A percentile compares a stretch with the other conserved stretches of the same genome.
Conservation (phyloP, 768 basidiomycete genomes). For the Boletus vinaceobasis region DNA sequence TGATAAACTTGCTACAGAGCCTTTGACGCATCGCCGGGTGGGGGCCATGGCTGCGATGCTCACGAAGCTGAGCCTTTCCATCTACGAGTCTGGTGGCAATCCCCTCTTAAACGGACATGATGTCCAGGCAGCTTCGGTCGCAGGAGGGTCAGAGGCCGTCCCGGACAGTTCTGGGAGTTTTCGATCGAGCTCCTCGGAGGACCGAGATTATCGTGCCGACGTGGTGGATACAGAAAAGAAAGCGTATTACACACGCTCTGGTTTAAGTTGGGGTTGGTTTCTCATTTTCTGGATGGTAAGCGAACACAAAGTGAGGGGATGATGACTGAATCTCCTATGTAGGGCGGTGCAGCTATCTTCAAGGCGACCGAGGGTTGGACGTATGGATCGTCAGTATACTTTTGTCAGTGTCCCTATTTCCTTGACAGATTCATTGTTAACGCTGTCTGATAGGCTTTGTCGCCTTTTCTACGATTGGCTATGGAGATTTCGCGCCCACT, state of each 20-base stretch:
- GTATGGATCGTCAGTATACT: constrained; percentile 64
- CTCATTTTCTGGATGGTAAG: constrained; percentile 75
- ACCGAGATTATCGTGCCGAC: constrained; percentile 16
- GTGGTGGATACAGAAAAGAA: constrained; percentile 43
- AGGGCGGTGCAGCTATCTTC: constrained; percentile 72
- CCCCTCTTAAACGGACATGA: neutral
- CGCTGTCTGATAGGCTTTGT: constrained; percentile 50
- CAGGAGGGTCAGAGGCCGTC: neutral
- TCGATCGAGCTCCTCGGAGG: constrained; percentile 3
- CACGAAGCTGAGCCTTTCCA: constrained; percentile 47
- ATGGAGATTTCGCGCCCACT: constrained; percentile 58
- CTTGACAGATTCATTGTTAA: neutral
- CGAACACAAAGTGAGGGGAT: neutral
- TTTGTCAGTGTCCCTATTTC: constrained; percentile 46
- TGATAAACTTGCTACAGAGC: constrained; percentile 12
- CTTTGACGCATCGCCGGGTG: constrained; percentile 54
- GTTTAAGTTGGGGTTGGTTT: constrained; percentile 58
- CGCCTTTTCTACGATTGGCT: constrained; percentile 73
- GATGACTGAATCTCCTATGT: neutral
- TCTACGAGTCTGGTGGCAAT: constrained; percentile 27
- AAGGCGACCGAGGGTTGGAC: constrained; percentile 65
- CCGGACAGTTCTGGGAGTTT: constrained; percentile 10
- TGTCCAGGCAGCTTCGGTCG: neutral
- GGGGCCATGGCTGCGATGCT: constrained; percentile 57
- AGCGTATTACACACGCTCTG: constrained; percentile 55